Evolutionary conservation across 441 rosid genomes (phyloP).

Genomic region (Erodium moschatum): DNA sequence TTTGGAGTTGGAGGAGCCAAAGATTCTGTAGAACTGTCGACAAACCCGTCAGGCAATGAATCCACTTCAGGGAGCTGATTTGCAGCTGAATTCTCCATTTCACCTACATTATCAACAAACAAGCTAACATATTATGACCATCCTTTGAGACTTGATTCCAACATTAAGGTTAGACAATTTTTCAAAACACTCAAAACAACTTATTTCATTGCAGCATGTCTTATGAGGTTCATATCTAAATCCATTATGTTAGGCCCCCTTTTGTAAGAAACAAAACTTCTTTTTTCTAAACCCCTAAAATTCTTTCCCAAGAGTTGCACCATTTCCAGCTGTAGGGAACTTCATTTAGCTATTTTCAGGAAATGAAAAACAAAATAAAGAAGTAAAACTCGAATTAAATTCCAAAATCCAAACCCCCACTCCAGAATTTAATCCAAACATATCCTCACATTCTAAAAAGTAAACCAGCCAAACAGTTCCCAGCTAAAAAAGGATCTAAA

Average conservation of each 20-base stretch:
- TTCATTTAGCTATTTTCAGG: neutral
- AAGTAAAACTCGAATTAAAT: neutral
- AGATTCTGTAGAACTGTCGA: constrained; percentile 57
- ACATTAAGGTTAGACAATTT: neutral
- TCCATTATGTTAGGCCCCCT: neutral
- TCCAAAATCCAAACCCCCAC: too few species aligned
- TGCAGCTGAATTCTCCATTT: constrained; percentile 55
- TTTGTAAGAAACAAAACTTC: neutral
- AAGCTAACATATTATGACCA: neutral
- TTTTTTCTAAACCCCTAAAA: neutral
- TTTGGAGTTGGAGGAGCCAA: constrained; percentile 40
- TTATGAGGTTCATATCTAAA: neutral
- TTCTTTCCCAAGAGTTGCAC: neutral
- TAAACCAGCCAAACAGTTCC: neutral
- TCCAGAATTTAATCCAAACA: neutral
- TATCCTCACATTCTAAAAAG: neutral
- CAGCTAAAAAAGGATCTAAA: neutral
- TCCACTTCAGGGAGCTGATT: constrained; percentile 83
- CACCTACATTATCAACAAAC: constrained; percentile 16
- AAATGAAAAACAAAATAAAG: neutral
- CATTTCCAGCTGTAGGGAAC: neutral
- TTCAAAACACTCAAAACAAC: neutral
- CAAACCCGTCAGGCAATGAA: constrained; percentile 85
- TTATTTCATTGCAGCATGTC: neutral
- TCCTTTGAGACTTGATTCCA: neutral